Percentiles rank a stretch among this genome's conserved stretches.
Conservation (phyloP, 163 green algal genomes). For the Prototheca wickerhamii region DNA sequence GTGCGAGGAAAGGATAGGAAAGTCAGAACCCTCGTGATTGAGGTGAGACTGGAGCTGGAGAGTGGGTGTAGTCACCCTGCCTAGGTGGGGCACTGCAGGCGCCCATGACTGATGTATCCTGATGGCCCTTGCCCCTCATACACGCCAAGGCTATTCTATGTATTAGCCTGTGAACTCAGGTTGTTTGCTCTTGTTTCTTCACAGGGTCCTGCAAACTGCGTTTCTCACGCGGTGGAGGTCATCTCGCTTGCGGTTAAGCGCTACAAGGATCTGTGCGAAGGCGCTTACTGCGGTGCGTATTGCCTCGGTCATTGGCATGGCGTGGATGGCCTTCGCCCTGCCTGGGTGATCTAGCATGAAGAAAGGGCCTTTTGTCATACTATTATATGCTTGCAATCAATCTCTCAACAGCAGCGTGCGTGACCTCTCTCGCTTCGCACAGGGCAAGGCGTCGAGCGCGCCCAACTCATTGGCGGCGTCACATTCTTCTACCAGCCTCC, state of each 20-base stretch:
- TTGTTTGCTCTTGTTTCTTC: background rate
- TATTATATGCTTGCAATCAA: too few relatives aligned
- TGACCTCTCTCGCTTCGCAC: slow-evolving; percentile 1
- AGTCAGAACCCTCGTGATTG: slow-evolving; percentile 12
- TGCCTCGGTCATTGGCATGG: background rate
- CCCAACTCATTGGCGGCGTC: slow-evolving; percentile 64
- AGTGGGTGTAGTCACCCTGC: too few relatives aligned
- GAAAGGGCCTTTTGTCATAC: too few relatives aligned
- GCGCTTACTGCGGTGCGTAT: slow-evolving; percentile 28
- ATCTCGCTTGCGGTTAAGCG: slow-evolving; percentile 70
- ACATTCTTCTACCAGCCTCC: slow-evolving; percentile 82
- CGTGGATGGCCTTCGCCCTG: background rate
- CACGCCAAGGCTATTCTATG: background rate
- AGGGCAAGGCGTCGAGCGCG: slow-evolving; percentile 54
- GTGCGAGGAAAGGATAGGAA: background rate
- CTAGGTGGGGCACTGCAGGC: too few relatives aligned
- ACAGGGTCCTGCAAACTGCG: slow-evolving; percentile 47
- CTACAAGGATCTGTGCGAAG: slow-evolving; percentile 91
- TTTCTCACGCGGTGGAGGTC: slow-evolving; percentile 56
- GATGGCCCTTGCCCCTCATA: background rate
- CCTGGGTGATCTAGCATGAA: too few relatives aligned
- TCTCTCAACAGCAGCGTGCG: too few relatives aligned
- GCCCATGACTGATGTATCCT: background rate
- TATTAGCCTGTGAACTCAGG: too few relatives aligned
- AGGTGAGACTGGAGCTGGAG: slow-evolving; percentile 6